Conservation (phyloP, 1,284 basidiomycete genomes). For the Trametes hirsuta region DNA sequence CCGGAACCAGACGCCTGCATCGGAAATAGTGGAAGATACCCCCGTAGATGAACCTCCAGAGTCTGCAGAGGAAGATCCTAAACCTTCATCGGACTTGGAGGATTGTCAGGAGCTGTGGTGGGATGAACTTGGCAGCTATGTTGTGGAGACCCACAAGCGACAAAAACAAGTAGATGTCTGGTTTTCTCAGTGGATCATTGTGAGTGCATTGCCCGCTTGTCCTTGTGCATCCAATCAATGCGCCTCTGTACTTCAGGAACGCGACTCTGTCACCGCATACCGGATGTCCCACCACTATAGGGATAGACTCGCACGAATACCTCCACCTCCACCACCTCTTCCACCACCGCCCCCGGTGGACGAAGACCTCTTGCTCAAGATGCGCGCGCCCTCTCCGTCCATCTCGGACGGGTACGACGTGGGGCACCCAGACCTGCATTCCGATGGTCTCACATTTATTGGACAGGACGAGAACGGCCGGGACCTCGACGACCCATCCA, state of each 20-base stretch:
- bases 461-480: constrained; percentile 45
- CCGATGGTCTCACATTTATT: constrained; percentile 33
- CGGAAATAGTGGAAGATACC: constrained; percentile 40
- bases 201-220: constrained; percentile 39
- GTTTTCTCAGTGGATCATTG: constrained; percentile 67
- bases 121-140: constrained; percentile 66
- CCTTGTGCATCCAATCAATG: neutral
- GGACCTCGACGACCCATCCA: constrained; percentile 46
- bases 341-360: constrained; percentile 36
- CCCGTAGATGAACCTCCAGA: constrained; percentile 37
- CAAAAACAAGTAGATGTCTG: constrained; percentile 70
- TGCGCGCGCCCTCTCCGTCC: constrained; percentile 32
- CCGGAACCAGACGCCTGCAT: constrained; percentile 39
- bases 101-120: constrained; percentile 78
- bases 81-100: constrained; percentile 72
- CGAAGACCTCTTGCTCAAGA: constrained; percentile 45
- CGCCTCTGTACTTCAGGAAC: constrained; percentile 50
- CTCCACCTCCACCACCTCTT: constrained; percentile 55
- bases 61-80: constrained; percentile 50
- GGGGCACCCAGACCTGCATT: constrained; percentile 25
- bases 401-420: constrained; percentile 30
- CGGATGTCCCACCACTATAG: constrained; percentile 68
- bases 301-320: constrained; percentile 64
- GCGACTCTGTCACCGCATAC: constrained; percentile 63
- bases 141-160: constrained; percentile 70